phyloP scores from a whole-genome alignment of 2,329 filamentous ascomycete genomes.

The Talaromyces amestolkiae region DNA sequence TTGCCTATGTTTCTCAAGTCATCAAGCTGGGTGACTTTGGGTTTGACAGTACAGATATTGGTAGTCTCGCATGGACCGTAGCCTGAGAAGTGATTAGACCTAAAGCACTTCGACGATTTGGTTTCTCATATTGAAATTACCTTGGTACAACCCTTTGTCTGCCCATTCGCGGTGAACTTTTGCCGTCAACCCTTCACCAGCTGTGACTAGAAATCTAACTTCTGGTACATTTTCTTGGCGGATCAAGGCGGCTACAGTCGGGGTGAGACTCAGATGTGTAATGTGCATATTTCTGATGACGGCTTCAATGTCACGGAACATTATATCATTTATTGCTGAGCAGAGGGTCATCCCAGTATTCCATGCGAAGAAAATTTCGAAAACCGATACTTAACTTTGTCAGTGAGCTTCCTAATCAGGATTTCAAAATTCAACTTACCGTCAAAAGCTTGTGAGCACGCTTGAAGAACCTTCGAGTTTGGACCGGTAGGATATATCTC shows the following conservation, averaged over 20 bases:
- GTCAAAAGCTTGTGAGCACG: conserved; percentile 81
- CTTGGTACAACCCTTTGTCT: conserved; percentile 67
- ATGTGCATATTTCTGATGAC: conserved; percentile 62
- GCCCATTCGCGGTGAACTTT: conserved; percentile 70
- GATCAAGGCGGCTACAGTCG: conserved; percentile 77
- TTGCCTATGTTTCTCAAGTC: conserved; percentile 73
- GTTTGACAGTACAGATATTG: conserved; percentile 77
- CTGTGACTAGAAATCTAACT: conserved; percentile 74
- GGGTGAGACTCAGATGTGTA: conserved; percentile 82
- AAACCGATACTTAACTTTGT: conserved; percentile 65
- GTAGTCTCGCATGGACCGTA: conserved; percentile 86
- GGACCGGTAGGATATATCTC: conserved; percentile 61
- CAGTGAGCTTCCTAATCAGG: conserved; percentile 15
- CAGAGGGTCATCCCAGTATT: conserved; percentile 74
- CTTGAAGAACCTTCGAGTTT: conserved; percentile 67
- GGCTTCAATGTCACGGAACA: conserved; percentile 70
- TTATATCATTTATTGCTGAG: conserved; percentile 67
- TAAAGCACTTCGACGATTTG: background rate
- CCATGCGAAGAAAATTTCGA: conserved; percentile 88
- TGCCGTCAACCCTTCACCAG: conserved; percentile 75
- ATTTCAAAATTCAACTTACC: conserved; percentile 30
- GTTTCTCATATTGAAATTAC: conserved; percentile 28
- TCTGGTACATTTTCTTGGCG: conserved; percentile 64
- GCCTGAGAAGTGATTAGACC: conserved; percentile 34
- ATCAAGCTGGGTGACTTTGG: conserved; percentile 57